Conservation (phyloP, 345 rosid genomes). For the Litchi chinensis region DNA sequence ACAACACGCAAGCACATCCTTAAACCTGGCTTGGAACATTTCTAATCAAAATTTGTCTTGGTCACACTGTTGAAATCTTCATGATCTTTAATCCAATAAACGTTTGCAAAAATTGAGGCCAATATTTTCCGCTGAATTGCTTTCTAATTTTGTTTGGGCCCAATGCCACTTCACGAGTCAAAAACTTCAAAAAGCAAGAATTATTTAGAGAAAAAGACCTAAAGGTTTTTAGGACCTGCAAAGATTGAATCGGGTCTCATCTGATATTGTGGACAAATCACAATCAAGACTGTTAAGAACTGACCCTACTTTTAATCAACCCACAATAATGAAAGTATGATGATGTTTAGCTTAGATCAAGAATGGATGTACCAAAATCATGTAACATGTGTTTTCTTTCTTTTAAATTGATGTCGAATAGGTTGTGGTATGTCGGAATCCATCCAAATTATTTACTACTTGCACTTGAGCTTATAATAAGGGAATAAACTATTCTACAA, state of each 20-base stretch:
- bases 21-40: too few relatives aligned
- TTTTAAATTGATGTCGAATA: too few relatives aligned
- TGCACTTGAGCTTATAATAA: too few relatives aligned
- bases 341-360: neutral
- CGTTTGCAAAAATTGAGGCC: neutral
- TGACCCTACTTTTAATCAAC: constrained; percentile 6
- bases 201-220: neutral
- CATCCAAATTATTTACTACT: too few relatives aligned
- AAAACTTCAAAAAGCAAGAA: neutral
- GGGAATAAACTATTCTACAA: too few relatives aligned
- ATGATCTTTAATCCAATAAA: neutral
- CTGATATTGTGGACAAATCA: neutral
- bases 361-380: neutral
- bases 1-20: neutral
- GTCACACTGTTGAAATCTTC: neutral
- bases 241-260: too few relatives aligned
- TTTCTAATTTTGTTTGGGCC: neutral
- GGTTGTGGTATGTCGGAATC: too few relatives aligned
- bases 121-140: neutral
- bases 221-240: too few relatives aligned
- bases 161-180: neutral
- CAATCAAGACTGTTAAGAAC: neutral
- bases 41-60: neutral
- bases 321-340: neutral
- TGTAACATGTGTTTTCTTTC: too few relatives aligned